These are phyloP conservation scores for Botrytis byssoidea DNA, from an alignment of 2,329 filamentous ascomycete genomes.

Conservation along the genomic window DNA sequence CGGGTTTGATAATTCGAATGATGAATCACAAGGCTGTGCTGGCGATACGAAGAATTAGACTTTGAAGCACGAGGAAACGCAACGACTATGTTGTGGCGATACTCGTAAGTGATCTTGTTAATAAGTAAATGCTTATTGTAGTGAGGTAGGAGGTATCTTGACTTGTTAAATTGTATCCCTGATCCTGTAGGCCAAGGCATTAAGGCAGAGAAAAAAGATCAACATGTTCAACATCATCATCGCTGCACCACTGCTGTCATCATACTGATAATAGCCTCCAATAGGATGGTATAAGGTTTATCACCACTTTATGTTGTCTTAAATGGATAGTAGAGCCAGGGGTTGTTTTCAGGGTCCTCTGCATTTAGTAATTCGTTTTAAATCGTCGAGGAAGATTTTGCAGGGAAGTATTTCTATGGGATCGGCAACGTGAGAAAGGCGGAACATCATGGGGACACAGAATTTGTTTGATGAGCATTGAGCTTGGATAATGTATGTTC, in stretches of 20 bases:
- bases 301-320: not conserved
- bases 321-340: not conserved
- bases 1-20: not conserved
- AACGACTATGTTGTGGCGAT: constrained; percentile 9
- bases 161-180: not conserved
- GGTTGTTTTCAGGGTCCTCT: not conserved
- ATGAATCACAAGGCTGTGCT: not conserved
- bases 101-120: not conserved
- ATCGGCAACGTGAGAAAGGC: constrained; percentile 1
- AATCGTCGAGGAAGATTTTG: not conserved
- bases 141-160: not conserved
- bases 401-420: not conserved
- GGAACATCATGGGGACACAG: not conserved
- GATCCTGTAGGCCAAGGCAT: not conserved
- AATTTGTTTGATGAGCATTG: constrained; percentile 19
- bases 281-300: not conserved
- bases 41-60: not conserved
- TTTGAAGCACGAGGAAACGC: not conserved
- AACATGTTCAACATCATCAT: not conserved
- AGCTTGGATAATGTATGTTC: not conserved
- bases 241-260: not conserved
- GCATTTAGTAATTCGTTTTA: not conserved
- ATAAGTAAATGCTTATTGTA: not conserved
- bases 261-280: not conserved
- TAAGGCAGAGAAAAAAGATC: not conserved